Percentiles rank a stretch among this genome's conserved stretches.
Conservation (phyloP, 345 rosid species). For the Corchorus olitorius region DNA sequence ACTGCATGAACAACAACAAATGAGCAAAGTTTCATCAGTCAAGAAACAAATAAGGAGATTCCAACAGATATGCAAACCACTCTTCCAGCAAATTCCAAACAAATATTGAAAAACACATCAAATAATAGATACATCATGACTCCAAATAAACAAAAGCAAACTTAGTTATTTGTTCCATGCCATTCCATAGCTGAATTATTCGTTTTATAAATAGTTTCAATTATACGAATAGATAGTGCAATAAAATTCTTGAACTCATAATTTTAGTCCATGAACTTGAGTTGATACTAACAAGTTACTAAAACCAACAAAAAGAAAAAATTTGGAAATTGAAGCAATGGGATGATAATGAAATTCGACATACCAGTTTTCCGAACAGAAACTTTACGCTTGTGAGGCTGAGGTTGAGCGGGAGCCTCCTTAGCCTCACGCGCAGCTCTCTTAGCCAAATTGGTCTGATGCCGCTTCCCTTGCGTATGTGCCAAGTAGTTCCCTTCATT, state of each 20-base stretch:
- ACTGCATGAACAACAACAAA: slow-evolving; percentile 45
- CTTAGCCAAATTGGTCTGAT: slow-evolving; percentile 95
- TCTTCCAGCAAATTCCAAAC: not conserved
- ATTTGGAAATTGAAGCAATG: not conserved
- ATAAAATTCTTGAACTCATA: not conserved
- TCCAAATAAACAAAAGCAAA: not conserved
- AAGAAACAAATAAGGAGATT: not conserved
- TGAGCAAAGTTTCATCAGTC: not conserved
- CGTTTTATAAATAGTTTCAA: not conserved
- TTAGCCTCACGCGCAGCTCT: slow-evolving; percentile 97
- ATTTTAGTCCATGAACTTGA: not conserved
- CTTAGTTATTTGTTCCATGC: not conserved
- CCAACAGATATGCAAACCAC: not conserved
- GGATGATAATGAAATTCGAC: not conserved
- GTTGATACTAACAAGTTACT: not conserved
- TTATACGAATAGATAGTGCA: not conserved
- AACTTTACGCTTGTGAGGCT: slow-evolving; percentile 92
- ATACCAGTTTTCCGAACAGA: slow-evolving; percentile 75
- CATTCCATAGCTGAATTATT: not conserved
- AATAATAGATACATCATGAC: not conserved
- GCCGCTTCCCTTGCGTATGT: slow-evolving; percentile 96
- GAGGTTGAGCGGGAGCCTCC: slow-evolving; percentile 89
- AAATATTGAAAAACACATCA: not conserved
- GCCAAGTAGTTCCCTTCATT: slow-evolving; percentile 99
- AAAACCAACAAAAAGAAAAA: not conserved